Conservation (phyloP, 768 basidiomycete species). For the Lepiota subincarnata region DNA sequence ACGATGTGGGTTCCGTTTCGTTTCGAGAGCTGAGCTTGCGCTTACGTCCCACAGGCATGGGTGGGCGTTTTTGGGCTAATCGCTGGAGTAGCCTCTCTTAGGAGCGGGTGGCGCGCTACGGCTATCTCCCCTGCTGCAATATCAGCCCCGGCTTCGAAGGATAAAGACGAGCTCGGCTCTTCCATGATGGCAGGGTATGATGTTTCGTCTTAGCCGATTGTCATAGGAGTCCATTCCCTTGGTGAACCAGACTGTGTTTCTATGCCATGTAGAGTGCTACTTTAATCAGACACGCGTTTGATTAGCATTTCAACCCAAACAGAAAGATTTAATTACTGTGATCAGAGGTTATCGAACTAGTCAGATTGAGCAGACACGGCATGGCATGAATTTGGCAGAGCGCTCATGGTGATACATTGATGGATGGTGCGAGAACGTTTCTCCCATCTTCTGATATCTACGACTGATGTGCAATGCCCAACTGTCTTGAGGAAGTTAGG, state of each 20-base stretch:
- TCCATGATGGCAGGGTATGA: conserved; percentile 22
- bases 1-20: conserved; percentile 44
- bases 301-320: too few relatives aligned
- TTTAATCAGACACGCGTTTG: background rate
- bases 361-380: too few relatives aligned
- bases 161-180: conserved; percentile 18
- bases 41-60: conserved; percentile 29
- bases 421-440: too few relatives aligned
- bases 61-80: conserved; percentile 38
- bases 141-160: conserved; percentile 13
- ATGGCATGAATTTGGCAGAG: too few relatives aligned
- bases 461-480: too few relatives aligned
- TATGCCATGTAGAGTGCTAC: background rate
- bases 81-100: conserved; percentile 58
- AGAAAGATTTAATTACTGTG: too few relatives aligned
- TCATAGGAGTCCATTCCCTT: background rate
- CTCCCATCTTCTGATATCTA: too few relatives aligned
- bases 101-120: conserved; percentile 70
- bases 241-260: conserved; percentile 1
- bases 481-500: too few relatives aligned
- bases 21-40: conserved; percentile 6
- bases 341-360: too few relatives aligned
- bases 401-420: too few relatives aligned
- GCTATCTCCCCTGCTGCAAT: conserved; percentile 35
- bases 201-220: conserved; percentile 15